Percentiles rank a stretch among this genome's conserved stretches.
Conservation (phyloP, 139 green algal genomes). For the Closterium sp. region DNA sequence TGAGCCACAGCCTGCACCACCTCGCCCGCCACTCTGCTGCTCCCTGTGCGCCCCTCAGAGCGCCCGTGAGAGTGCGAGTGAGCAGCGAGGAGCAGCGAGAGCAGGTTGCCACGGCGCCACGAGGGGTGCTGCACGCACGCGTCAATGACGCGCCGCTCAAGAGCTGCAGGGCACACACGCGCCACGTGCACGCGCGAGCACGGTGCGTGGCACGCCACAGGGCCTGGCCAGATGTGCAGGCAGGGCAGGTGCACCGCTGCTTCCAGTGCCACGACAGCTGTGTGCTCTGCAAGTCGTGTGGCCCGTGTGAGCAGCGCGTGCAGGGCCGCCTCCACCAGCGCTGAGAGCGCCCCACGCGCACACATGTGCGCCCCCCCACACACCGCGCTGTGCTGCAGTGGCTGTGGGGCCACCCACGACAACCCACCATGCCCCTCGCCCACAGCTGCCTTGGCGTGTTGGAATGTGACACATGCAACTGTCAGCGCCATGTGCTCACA, state of each 20-base stretch:
- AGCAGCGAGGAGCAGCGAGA: not conserved
- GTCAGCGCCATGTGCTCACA: not conserved
- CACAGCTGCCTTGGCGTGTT: not conserved
- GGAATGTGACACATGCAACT: not conserved
- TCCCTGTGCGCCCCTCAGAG: not conserved
- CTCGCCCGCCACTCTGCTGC: not conserved
- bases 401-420: not conserved
- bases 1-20: not conserved
- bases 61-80: too few species aligned
- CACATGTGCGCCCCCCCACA: too few species aligned
- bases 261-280: not conserved
- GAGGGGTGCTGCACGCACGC: not conserved
- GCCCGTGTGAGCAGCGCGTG: not conserved
- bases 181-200: not conserved
- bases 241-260: not conserved
- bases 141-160: not conserved
- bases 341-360: not conserved
- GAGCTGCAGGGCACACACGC: not conserved
- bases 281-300: not conserved
- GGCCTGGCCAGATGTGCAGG: not conserved
- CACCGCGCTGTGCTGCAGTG: not conserved
- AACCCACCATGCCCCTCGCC: not conserved
- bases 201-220: not conserved
- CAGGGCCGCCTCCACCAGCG: not conserved
- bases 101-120: not conserved